A percentile compares a stretch with the other conserved stretches of the same genome.
Evolutionary conservation across 2,329 filamentous ascomycete genomes (phyloP).

Genomic region (Microdochium paspali): DNA sequence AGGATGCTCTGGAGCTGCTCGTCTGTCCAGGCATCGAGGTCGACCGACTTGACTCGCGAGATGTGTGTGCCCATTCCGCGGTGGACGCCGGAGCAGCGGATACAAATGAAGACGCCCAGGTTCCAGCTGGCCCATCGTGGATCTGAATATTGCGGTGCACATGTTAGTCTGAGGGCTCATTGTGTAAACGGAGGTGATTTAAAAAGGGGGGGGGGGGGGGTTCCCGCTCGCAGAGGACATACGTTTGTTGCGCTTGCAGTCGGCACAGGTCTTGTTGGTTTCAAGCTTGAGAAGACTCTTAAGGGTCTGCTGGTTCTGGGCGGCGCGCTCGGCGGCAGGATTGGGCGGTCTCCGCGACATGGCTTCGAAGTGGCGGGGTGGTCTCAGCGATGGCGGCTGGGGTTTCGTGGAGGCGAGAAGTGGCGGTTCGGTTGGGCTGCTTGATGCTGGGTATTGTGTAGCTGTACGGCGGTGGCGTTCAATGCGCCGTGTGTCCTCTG

Average conservation of each 20-base stretch:
- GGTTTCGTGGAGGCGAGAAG: no score
- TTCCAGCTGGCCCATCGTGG: slow-evolving; percentile 99
- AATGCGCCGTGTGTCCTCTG: no score
- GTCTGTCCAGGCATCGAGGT: slow-evolving; percentile 97
- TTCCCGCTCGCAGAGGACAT: slow-evolving; percentile 22
- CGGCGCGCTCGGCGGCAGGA: slow-evolving; percentile 75
- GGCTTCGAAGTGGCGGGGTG: slow-evolving; percentile 4
- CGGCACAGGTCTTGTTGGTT: slow-evolving; percentile 90
- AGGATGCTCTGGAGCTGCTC: slow-evolving; percentile 92
- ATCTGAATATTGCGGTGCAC: slow-evolving; percentile 40
- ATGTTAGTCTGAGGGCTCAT: neutral
- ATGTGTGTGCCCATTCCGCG: slow-evolving; percentile 99
- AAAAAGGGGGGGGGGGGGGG: slow-evolving; percentile 1
- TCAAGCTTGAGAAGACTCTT: slow-evolving; percentile 94
- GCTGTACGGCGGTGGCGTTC: no score
- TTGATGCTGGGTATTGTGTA: no score
- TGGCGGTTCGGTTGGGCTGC: no score
- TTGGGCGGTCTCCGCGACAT: slow-evolving; percentile 77
- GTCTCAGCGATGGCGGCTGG: no score
- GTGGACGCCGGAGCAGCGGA: slow-evolving; percentile 96
- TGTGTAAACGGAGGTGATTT: no score
- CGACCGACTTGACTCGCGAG: slow-evolving; percentile 94
- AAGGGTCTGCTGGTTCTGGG: slow-evolving; percentile 87
- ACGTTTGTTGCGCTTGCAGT: slow-evolving; percentile 99
- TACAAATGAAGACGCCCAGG: slow-evolving; percentile 92